Evolutionary conservation across 2,329 filamentous ascomycete species (phyloP), one percentile per base, ranked within the genome.

Genomic region (Cyphellophora attinorum): DNA sequence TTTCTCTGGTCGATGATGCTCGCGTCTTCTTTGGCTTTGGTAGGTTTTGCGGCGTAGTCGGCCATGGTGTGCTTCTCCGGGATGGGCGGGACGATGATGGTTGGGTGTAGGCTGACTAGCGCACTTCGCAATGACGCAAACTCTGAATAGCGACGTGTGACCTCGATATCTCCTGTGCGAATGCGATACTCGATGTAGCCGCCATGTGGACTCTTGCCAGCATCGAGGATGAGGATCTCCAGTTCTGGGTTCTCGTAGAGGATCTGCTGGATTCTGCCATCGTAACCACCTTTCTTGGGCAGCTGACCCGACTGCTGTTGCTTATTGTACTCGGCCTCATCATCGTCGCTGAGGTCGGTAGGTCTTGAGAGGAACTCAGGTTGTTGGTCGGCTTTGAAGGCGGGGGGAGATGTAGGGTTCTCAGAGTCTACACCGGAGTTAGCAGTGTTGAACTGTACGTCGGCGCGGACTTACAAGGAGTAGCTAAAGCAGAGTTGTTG

Each of bases 11-110:
- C 91, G 45, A 98, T 98, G 29, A 96, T 98, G 41, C 89, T 84
- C 38, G 86, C 81, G 56, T 98, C 93, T 59, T 98, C 89, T 58
- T 95, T 98, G 12, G 93, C 93, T 52, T 89, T 95, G 23, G 91
- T 98, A 2, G 93, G 91, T 51, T 94, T 96, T 17, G 93, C 88
- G 11, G 91, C 91, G 55, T 98, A 98, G 58, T 98, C 91, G 41
- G 89, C 89, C 81, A 98, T 93, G 29, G 86, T 91, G 59, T 98
- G 91, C 61, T 98, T 98, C 63, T 98, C 93, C 14, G 91, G 91
- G 51, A 98, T 98, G 3, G 91, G 91, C 5, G 91, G 93, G 34
- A 98, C 83, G 51, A 98, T 83, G 27, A 98, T 72, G 0, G 91
- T 98, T 5, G 93, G 91, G 55, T 98, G 93, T 42, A 98, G 72